Conservation (phyloP, 495 filamentous ascomycete species). For the Hamigera avellanea region DNA sequence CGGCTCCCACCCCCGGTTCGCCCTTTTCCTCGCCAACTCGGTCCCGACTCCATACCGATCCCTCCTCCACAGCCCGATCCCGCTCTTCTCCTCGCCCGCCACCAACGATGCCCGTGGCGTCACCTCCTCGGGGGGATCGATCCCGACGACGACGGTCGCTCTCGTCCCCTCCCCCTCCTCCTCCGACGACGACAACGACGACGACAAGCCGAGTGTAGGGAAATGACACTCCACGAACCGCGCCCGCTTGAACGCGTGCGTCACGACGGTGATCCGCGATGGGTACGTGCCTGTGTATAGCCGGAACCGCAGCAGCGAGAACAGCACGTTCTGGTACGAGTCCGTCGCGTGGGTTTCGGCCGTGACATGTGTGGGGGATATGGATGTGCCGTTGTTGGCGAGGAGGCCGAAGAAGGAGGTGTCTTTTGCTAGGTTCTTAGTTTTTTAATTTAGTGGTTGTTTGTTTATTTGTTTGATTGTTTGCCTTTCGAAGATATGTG, state of each 20-base stretch:
- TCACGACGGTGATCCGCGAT: constrained; percentile 51
- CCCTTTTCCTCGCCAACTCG: constrained; percentile 26
- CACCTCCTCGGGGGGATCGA: constrained; percentile 54
- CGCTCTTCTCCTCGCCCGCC: constrained; percentile 26
- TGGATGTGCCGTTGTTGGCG: constrained; percentile 9
- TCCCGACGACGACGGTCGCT: constrained; percentile 48
- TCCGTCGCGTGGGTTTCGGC: constrained; percentile 62
- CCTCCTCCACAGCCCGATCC: constrained; percentile 30
- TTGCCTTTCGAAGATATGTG: constrained; percentile 1
- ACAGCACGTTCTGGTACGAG: constrained; percentile 67
- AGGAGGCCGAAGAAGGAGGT: constrained; percentile 23
- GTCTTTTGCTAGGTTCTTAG: constrained; percentile 35
- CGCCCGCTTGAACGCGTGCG: constrained; percentile 60
- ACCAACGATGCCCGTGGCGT: constrained; percentile 33
- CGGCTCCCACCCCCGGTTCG: constrained; percentile 27
- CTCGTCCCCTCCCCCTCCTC: background rate
- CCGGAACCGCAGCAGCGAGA: constrained; percentile 53
- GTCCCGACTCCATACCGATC: constrained; percentile 33
- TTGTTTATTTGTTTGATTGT: background rate
- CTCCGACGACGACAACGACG: constrained; percentile 1
- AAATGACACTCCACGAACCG: constrained; percentile 61
- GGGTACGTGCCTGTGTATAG: constrained; percentile 23
- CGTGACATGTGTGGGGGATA: constrained; percentile 23
- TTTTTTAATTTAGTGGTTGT: constrained; percentile 5
- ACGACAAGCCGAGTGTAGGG: constrained; percentile 45